Evolutionary conservation across 306 rosid genomes (phyloP).

Genomic region (Sindora glabra): DNA sequence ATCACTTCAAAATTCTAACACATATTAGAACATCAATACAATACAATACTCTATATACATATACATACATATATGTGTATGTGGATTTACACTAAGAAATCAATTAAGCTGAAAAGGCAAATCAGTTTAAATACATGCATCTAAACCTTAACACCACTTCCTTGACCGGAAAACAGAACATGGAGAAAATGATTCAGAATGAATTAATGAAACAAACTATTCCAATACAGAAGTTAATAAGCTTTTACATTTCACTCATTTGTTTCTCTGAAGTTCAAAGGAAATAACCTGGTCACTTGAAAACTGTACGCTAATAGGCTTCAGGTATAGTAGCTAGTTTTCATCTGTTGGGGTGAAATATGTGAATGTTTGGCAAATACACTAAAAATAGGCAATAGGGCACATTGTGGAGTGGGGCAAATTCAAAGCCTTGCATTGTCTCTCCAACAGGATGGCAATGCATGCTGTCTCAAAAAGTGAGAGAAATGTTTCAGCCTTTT

Average conservation of each 20-base stretch:
- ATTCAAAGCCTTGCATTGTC: constrained; percentile 7
- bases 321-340: neutral
- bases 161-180: too few relatives aligned
- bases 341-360: neutral
- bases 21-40: too few relatives aligned
- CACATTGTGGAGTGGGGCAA: constrained; percentile 26
- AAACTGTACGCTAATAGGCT: neutral
- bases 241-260: neutral
- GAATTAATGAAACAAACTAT: too few relatives aligned
- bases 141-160: too few relatives aligned
- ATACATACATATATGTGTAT: too few relatives aligned
- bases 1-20: too few relatives aligned
- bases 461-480: constrained; percentile 42
- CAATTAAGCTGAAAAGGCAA: too few relatives aligned
- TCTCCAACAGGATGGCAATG: constrained; percentile 15
- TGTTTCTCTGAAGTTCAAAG: neutral
- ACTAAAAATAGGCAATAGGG: constrained; percentile 3
- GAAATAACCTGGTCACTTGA: neutral
- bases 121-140: too few relatives aligned
- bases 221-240: too few relatives aligned
- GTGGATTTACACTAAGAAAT: too few relatives aligned
- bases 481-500: constrained; percentile 30
- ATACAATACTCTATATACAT: too few relatives aligned
- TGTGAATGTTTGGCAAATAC: neutral
- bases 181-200: too few relatives aligned